These are phyloP conservation scores for Cenococcum geophilum DNA, from an alignment of 495 filamentous ascomycete species.

Conservation along the genomic window DNA sequence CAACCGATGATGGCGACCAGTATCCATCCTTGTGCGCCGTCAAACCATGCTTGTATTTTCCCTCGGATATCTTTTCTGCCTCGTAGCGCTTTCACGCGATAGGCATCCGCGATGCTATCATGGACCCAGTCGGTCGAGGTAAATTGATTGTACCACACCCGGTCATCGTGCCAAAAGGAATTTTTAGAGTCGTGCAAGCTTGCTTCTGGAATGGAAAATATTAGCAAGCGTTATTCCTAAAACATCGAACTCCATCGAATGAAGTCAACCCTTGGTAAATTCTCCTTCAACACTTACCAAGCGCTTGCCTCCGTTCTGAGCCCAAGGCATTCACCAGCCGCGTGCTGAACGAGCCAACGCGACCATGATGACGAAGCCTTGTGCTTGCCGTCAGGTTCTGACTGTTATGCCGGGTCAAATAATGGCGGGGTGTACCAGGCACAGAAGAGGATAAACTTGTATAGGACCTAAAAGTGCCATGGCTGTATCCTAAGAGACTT, in stretches of 20 bases:
- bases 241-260: background rate
- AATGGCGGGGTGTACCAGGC: conserved; percentile 34
- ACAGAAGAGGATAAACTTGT: conserved; percentile 29
- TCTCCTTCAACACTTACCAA: conserved; percentile 5
- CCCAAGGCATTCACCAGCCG: conserved; percentile 36
- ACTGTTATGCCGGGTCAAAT: conserved; percentile 26
- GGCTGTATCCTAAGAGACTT: conserved; percentile 22
- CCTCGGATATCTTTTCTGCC: conserved; percentile 79
- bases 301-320: conserved; percentile 9
- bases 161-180: conserved; percentile 55
- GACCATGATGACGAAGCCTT: conserved; percentile 31
- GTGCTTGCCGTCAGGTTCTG: conserved; percentile 18
- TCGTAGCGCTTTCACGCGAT: conserved; percentile 74
- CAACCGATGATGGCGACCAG: conserved; percentile 86
- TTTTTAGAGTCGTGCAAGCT: conserved; percentile 31
- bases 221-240: background rate
- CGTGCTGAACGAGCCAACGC: conserved; percentile 34
- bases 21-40: conserved; percentile 91
- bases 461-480: conserved; percentile 26
- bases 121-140: conserved; percentile 98
- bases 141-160: conserved; percentile 98
- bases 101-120: conserved; percentile 92
- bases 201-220: conserved; percentile 5
- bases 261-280: too few relatives aligned
- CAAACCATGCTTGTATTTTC: conserved; percentile 66